These are phyloP conservation scores for Phialophora expanda DNA, from an alignment of 2,329 filamentous ascomycete species.

Conservation along the genomic window DNA sequence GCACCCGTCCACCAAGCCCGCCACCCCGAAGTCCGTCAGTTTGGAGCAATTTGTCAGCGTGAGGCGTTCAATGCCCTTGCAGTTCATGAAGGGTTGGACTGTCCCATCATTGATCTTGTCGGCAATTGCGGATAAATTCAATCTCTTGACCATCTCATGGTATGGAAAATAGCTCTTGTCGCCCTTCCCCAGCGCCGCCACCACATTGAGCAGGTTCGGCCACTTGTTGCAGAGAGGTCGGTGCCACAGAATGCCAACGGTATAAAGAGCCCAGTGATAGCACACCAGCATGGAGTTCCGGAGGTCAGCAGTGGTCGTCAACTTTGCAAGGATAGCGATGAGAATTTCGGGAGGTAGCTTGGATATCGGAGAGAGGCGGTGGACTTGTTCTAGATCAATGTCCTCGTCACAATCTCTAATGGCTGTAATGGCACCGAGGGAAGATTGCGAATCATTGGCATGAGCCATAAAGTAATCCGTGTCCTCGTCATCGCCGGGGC, in stretches of 20 bases:
- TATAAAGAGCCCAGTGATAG: constrained; percentile 88
- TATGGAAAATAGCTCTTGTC: constrained; percentile 83
- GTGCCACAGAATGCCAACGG: constrained; percentile 93
- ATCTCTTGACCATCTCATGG: constrained; percentile 83
- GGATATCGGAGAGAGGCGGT: constrained; percentile 77
- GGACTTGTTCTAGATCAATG: constrained; percentile 57
- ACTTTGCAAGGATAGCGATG: constrained; percentile 87
- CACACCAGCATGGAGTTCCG: constrained; percentile 92
- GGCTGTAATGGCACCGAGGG: constrained; percentile 74
- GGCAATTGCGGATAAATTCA: constrained; percentile 83
- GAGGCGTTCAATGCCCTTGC: constrained; percentile 88
- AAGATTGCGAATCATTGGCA: constrained; percentile 89
- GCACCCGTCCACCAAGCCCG: constrained; percentile 78
- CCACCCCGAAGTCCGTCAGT: constrained; percentile 82
- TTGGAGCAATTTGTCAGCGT: constrained; percentile 88
- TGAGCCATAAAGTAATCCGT: constrained; percentile 88
- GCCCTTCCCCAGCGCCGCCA: constrained; percentile 68
- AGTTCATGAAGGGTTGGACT: constrained; percentile 77
- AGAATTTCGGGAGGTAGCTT: constrained; percentile 91
- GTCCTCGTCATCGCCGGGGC: constrained; percentile 76
- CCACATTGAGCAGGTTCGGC: constrained; percentile 79
- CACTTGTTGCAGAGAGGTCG: constrained; percentile 88
- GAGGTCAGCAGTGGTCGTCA: constrained; percentile 76
- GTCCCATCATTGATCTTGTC: constrained; percentile 86
- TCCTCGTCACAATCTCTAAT: constrained; percentile 73